Evolutionary conservation across 1,284 basidiomycete genomes (phyloP), one percentile per base, ranked within the genome.

Genomic region (Takashimella tepidaria): DNA sequence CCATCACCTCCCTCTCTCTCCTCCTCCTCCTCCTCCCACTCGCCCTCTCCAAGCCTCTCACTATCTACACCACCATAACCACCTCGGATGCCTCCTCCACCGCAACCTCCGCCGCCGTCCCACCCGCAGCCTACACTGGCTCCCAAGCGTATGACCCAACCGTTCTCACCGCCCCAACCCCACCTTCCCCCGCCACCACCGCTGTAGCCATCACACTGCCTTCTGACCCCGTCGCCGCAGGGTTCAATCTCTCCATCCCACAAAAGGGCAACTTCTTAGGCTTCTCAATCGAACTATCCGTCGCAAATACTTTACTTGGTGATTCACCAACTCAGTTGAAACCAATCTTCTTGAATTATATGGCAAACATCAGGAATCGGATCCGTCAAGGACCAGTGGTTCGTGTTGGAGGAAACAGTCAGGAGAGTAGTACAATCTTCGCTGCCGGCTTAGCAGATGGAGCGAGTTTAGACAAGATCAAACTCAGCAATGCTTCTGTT

Each of bases 341-440:
- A 43, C 57, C 84, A 0, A 82, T 83, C 0, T 87, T 89, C 70
- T 79, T 89, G 16, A 89, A 89, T 71, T 80, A 89, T 51, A 79
- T 90, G 77, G 78, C 83, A 4, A 84, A 84, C 57, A 75, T 89
- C 42, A 62, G 62, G 74, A 79, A 56, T 31, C 63, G 66, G 50
- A 79, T 83, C 47, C 81, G 85, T 11, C 78, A 77, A 6, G 87
- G 87, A 1, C 67, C 78, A 4, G 78, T 85, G 4, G 73, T 89
- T 16, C 84, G 87, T 43, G 79, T 89, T 3, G 88, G 87, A 31
- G 88, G 87, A 51, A 89, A 89, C 70, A 84, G 84, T 1, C 86
- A 88, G 63, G 85, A 88, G 56, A 79, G 76, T 22, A 83, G 83
- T 10, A 76, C 76, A 0, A 68, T 83, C 43, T 79, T 82, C 47